Base-by-base conservation (phyloP, 805 yeast species). In the Metschnikowia matae region DNA sequence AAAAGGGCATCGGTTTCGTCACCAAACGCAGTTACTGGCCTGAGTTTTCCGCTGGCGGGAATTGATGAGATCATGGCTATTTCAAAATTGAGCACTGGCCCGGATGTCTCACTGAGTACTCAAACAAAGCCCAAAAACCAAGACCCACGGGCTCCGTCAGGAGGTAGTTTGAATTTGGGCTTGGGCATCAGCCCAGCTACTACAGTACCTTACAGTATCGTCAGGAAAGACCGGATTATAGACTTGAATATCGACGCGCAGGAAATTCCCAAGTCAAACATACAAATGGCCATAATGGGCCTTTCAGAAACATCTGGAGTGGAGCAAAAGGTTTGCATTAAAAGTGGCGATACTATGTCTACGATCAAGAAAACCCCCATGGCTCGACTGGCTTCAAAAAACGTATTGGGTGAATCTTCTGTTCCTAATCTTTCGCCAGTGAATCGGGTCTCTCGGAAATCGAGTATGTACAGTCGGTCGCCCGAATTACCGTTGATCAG, bases 191-290 rank as follows among this genome's bases (percentile, higher is more conserved):
- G 69, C 52, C 61, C 64, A 14, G 51, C 65, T 3, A 51, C 66
- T 0, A 51, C 57, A 13, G 65, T 66, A 8, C 75, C 76, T 0
- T 59, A 62, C 35, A 70, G 75, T 50, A 62, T 69, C 7, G 55
- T 58, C 34, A 68, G 67, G 38, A 58, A 59, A 15, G 68, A 69
- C 48, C 56, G 67, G n/a, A 60, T 71, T 10, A 49, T 54, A 38
- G 66, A 68, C 48, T 50, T 68, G 49, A 45, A 45, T 26, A 39
- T 53, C 17, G 56, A 54, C 23, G 32, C 39, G 14, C 40, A 23
- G 21, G 34, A 40, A 17, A 43, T 48, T 17, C 56, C 54, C 10
- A 45, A 40, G 35, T 21, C 41, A 23, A 51, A 26, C n/a, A 18
- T 51, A 13, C 49, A 38, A 29, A 42, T 45, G 41, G 52, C 52